phyloP scores from a whole-genome alignment of 805 yeast genomes.

The Lipomyces yamanashiensis region DNA sequence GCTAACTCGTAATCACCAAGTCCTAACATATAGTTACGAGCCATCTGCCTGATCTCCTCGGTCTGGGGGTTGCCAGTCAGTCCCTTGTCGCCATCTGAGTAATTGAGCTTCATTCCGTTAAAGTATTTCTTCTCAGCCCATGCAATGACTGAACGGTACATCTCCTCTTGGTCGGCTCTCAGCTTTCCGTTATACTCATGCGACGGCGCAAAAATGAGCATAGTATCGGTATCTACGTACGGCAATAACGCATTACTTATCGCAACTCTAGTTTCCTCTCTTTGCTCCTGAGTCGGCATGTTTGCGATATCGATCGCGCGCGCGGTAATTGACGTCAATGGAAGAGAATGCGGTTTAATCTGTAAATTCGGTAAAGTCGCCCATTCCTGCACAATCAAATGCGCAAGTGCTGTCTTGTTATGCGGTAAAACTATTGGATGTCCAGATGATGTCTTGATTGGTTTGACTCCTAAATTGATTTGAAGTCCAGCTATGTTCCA shows the following conservation, averaged over 20 bases:
- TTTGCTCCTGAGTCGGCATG: slow-evolving; percentile 46
- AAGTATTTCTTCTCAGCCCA: slow-evolving; percentile 67
- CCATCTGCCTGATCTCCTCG: slow-evolving; percentile 62
- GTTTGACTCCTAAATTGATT: slow-evolving; percentile 62
- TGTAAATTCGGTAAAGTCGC: slow-evolving; percentile 61
- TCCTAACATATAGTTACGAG: slow-evolving; percentile 62
- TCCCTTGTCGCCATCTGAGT: slow-evolving; percentile 81
- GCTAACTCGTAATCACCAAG: slow-evolving; percentile 79
- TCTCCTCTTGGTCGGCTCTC: slow-evolving; percentile 76
- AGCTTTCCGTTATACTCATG: slow-evolving; percentile 83
- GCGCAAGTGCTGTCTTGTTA: slow-evolving; percentile 64
- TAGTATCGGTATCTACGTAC: slow-evolving; percentile 92
- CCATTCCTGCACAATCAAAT: slow-evolving; percentile 88
- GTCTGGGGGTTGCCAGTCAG: slow-evolving; percentile 79
- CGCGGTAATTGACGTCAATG: slow-evolving; percentile 84
- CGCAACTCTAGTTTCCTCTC: slow-evolving; percentile 55
- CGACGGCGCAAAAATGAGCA: slow-evolving; percentile 80
- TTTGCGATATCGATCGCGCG: slow-evolving; percentile 77
- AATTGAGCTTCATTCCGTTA: slow-evolving; percentile 54
- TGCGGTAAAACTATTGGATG: slow-evolving; percentile 67
- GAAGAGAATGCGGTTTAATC: slow-evolving; percentile 78
- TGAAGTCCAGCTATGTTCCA: slow-evolving; percentile 20
- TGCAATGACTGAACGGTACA: slow-evolving; percentile 73
- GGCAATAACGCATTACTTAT: slow-evolving; percentile 68
- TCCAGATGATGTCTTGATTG: slow-evolving; percentile 86